These are phyloP conservation scores for Venturia aucupariae DNA, from an alignment of 2,329 filamentous ascomycete species.

Conservation along the genomic window DNA sequence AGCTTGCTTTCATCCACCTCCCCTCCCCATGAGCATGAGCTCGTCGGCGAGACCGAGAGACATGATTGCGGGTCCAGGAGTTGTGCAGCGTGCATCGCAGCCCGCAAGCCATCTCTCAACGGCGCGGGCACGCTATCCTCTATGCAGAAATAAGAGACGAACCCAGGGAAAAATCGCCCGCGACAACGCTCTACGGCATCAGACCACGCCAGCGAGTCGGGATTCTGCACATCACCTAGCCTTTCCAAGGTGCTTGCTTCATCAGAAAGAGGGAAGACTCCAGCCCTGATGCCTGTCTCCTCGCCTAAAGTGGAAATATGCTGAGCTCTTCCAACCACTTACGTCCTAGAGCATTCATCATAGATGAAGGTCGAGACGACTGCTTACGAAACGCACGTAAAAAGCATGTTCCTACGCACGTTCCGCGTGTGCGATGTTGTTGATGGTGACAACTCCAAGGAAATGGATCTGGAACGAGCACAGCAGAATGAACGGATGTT, in stretches of 20 bases:
- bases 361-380: neutral
- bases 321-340: neutral
- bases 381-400: no score
- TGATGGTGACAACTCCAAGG: neutral
- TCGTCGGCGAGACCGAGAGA: conserved; percentile 1
- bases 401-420: no score
- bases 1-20: neutral
- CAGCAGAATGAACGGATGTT: neutral
- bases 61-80: conserved; percentile 5
- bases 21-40: no score
- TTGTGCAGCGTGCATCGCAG: neutral
- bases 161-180: conserved; percentile 5
- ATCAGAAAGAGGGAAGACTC: neutral
- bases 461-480: neutral
- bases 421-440: neutral
- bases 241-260: neutral
- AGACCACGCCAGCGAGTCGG: neutral
- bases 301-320: neutral
- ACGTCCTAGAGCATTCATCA: neutral
- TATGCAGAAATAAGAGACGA: neutral
- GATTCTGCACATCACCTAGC: neutral
- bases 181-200: neutral
- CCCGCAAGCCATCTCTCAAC: neutral
- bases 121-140: neutral
- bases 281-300: neutral